A percentile compares a stretch with the other conserved stretches of the same genome.
Evolutionary conservation across 2,329 filamentous ascomycete species (phyloP).

Genomic region (Trichoderma sp.): DNA sequence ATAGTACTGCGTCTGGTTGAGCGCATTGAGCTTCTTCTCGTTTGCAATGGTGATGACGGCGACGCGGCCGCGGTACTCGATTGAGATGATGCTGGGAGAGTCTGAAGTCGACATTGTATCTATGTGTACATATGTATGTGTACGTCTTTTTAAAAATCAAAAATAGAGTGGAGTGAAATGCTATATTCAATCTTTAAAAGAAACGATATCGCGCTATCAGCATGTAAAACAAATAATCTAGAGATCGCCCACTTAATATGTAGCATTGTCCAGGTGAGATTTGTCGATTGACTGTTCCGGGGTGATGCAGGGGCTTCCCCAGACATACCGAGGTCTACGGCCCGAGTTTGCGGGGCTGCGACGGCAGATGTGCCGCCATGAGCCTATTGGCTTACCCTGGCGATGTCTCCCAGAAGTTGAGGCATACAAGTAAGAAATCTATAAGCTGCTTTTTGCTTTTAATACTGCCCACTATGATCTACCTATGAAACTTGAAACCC

Average conservation of each 20-base stretch:
- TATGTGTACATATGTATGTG: not conserved
- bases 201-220: not conserved
- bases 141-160: not conserved
- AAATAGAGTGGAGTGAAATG: too few species aligned
- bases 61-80: constrained; percentile 49
- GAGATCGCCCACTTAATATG: not conserved
- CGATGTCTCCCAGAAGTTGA: not conserved
- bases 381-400: not conserved
- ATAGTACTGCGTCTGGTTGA: constrained; percentile 75
- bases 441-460: not conserved
- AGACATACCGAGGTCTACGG: constrained; percentile 23
- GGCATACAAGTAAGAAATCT: not conserved
- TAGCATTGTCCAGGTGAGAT: not conserved
- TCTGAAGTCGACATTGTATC: constrained; percentile 25
- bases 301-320: not conserved
- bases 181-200: not conserved
- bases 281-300: not conserved
- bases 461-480: not conserved
- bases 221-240: not conserved
- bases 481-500: not conserved
- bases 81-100: constrained; percentile 37
- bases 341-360: constrained; percentile 14
- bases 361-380: not conserved
- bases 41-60: constrained; percentile 86
- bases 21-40: constrained; percentile 83